Base-by-base conservation (phyloP, 371 early-diverging fungal species). In the Rhizopus sp. region DNA sequence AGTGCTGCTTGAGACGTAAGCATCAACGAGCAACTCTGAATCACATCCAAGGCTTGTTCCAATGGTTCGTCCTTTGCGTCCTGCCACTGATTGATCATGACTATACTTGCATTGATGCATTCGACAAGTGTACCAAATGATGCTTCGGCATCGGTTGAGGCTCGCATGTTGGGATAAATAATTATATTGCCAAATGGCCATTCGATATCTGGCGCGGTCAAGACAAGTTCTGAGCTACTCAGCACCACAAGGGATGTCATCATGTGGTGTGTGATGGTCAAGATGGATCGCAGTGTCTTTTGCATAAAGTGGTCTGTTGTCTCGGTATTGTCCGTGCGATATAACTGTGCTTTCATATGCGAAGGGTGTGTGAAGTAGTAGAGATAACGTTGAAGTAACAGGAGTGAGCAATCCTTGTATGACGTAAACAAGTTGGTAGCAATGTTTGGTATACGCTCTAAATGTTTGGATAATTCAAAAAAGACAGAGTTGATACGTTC, bases 291-390 rank as follows among this genome's bases (percentile, higher is more conserved):
- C 6, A 48, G 23, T 1, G 45, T 50, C 13, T 55, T 57, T 12
- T 41, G 35, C 66, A 66, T 66, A 9, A 66, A 47, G 7, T 50
- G 38, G 32, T 55, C 58, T 10, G 44, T 16, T 41, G 16, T 17
- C 50, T 78, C 79, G 13, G 44, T 47, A 17, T 69, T 58, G 50
- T 72, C 65, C 3, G 72, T 59, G 0, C 76, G 79, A 40, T 68
- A 73, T 7, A 78, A 59, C 51, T 70, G 76, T 4, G 73, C 72
- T 55, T 73, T 76, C 60, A 78, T 63, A 41, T 75, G 74, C 6
- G 68, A 53, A 9, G 79, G 79, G 55, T 75, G 75, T 0, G 70
- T 73, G 33, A 70, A 72, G 57, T 63, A 72, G 46, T 75, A 75
- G n/a, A 62, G 67, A 41, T 72, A 75, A 6, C 74, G 72, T 30